A percentile compares a stretch with the other conserved stretches of the same genome.
phyloP scores from a whole-genome alignment of 257 asterid species.

The Solanum piurae region DNA sequence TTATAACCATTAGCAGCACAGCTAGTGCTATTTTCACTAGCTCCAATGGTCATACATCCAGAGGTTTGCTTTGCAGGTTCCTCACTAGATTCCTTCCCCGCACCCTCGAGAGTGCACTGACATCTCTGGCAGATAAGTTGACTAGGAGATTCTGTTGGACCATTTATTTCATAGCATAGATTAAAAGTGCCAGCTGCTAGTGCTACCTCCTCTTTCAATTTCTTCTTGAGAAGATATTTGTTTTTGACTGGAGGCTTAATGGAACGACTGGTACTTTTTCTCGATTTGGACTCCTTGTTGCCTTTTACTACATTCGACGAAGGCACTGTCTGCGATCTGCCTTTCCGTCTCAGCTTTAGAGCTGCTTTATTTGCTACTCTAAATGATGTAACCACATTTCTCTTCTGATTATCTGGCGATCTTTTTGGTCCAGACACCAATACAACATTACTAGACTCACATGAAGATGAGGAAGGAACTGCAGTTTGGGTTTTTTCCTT shows the following conservation, averaged over 20 bases:
- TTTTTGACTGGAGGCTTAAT: constrained; percentile 49
- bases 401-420: constrained; percentile 16
- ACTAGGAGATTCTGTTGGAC: constrained; percentile 12
- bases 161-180: constrained; percentile 15
- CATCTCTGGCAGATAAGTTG: constrained; percentile 72
- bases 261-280: constrained; percentile 29
- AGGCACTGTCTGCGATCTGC: constrained; percentile 31
- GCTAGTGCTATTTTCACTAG: constrained; percentile 9
- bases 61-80: constrained; percentile 7
- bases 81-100: constrained; percentile 18
- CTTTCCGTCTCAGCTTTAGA: constrained; percentile 50
- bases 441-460: constrained; percentile 5
- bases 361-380: constrained; percentile 36
- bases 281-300: constrained; percentile 36
- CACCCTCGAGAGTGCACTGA: constrained; percentile 56
- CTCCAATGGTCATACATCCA: constrained; percentile 8
- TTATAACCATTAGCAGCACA: constrained; percentile 13
- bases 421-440: constrained; percentile 21
- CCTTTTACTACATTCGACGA: constrained; percentile 32
- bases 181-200: constrained; percentile 11
- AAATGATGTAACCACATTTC: constrained; percentile 24
- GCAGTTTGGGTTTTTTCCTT: constrained; percentile 20
- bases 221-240: constrained; percentile 45
- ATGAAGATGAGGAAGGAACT: constrained; percentile 13
- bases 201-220: constrained; percentile 35